Conservation (phyloP, 2,329 filamentous ascomycete species). For the Stagonosporopsis chrysanthemi region DNA sequence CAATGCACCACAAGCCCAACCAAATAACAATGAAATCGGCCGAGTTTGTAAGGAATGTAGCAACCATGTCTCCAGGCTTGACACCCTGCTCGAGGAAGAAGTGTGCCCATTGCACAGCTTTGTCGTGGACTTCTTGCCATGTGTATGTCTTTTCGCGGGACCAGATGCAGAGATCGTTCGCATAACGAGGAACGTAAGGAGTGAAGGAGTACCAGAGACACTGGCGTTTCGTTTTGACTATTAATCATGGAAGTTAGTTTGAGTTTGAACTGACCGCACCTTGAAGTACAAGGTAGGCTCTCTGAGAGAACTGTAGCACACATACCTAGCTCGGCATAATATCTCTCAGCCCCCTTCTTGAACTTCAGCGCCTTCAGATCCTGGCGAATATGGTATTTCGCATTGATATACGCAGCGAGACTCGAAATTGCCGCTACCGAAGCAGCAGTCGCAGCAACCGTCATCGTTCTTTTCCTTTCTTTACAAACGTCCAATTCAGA, state of each 20-base stretch:
- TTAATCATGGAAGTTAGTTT: constrained; percentile 1
- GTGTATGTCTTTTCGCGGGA: constrained; percentile 61
- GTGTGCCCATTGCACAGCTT: constrained; percentile 40
- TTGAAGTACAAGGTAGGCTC: background rate
- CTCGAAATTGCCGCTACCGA: constrained; percentile 43
- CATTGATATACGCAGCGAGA: constrained; percentile 69
- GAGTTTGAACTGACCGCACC: no score
- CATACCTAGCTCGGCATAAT: constrained; percentile 40
- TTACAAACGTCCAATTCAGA: background rate
- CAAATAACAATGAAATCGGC: constrained; percentile 71
- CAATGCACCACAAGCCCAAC: constrained; percentile 70
- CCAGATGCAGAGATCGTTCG: constrained; percentile 68
- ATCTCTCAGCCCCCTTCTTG: constrained; percentile 49
- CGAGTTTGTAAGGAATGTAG: constrained; percentile 70
- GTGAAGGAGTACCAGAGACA: constrained; percentile 42
- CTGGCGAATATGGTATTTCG: constrained; percentile 70
- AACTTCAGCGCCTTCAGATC: constrained; percentile 61
- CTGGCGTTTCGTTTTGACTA: constrained; percentile 51
- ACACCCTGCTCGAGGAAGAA: constrained; percentile 59
- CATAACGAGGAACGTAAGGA: constrained; percentile 37
- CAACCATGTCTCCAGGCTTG: constrained; percentile 68
- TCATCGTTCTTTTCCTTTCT: constrained; percentile 20
- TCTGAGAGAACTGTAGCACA: background rate
- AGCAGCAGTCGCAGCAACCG: constrained; percentile 32
- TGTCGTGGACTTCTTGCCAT: constrained; percentile 41